phyloP scores from a whole-genome alignment of 2,329 filamentous ascomycete species.

The Myrmaecium sp. region DNA sequence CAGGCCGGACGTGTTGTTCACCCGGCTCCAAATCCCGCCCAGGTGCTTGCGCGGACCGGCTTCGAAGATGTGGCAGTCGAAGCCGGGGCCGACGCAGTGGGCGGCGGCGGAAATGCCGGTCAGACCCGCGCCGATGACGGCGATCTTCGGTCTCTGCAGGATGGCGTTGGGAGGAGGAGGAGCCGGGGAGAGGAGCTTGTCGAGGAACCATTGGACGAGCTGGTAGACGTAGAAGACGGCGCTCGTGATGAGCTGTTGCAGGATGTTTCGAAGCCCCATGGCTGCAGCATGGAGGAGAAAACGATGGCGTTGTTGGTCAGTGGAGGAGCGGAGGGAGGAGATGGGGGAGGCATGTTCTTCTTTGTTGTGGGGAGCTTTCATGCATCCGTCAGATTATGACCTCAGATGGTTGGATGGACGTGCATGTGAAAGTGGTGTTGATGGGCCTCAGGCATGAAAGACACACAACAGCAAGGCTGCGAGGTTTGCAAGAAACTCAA shows the following conservation, averaged over 20 bases:
- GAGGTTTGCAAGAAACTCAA: too few relatives aligned
- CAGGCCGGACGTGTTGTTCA: constrained; percentile 67
- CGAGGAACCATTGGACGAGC: constrained; percentile 46
- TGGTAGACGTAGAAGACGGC: constrained; percentile 45
- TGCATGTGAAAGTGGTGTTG: too few relatives aligned
- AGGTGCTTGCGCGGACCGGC: constrained; percentile 46
- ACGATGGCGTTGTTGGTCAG: not conserved
- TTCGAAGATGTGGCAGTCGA: constrained; percentile 68
- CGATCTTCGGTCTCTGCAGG: constrained; percentile 41
- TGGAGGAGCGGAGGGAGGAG: not conserved
- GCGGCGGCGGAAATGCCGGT: constrained; percentile 64
- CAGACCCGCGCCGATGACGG: constrained; percentile 34
- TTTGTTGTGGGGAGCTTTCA: too few relatives aligned
- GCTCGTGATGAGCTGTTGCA: constrained; percentile 17
- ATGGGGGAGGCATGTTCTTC: too few relatives aligned
- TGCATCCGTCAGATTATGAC: too few relatives aligned
- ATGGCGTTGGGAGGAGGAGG: constrained; percentile 43
- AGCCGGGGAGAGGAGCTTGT: constrained; percentile 49
- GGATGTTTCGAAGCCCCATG: constrained; percentile 4
- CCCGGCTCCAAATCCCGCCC: constrained; percentile 68
- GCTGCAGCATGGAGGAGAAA: too few relatives aligned
- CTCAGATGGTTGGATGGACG: too few relatives aligned
- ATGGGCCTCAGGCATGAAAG: too few relatives aligned
- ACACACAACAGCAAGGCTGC: too few relatives aligned
- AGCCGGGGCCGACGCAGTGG: constrained; percentile 73